These are phyloP conservation scores for Lithohypha guttulata DNA, from an alignment of 2,329 filamentous ascomycete species.

Conservation along the genomic window DNA sequence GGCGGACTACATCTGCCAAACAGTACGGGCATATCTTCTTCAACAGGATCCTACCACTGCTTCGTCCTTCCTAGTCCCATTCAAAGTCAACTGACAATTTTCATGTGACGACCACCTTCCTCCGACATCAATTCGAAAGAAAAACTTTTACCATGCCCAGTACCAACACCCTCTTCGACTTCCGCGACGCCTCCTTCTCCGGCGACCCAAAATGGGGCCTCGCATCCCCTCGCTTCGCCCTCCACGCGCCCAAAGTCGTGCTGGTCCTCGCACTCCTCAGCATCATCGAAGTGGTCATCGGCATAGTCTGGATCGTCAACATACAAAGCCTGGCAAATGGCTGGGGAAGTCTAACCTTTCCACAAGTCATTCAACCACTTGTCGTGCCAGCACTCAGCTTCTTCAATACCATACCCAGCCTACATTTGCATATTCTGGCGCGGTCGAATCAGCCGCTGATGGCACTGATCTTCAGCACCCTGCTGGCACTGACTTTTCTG, in stretches of 20 bases:
- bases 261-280: slow-evolving; percentile 15
- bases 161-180: slow-evolving; percentile 6
- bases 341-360: slow-evolving; percentile 8
- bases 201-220: slow-evolving; percentile 17
- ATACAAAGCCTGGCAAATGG: slow-evolving; percentile 4
- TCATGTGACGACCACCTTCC: no score
- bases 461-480: slow-evolving; percentile 16
- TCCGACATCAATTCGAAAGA: no score
- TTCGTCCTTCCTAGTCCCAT: no score
- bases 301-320: slow-evolving; percentile 17
- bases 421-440: slow-evolving; percentile 19
- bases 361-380: slow-evolving; percentile 19
- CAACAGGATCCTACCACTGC: no score
- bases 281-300: slow-evolving; percentile 19
- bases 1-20: no score
- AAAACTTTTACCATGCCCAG: no score
- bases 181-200: slow-evolving; percentile 18
- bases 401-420: slow-evolving; percentile 20
- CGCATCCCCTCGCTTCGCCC: slow-evolving; percentile 13
- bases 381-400: slow-evolving; percentile 19
- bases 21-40: no score
- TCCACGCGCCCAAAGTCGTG: slow-evolving; percentile 16
- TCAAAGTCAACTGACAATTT: no score
- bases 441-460: slow-evolving; percentile 18
- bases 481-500: slow-evolving; percentile 14